Conservation (phyloP, 2,329 filamentous ascomycete genomes). For the Penicillium sp. region DNA sequence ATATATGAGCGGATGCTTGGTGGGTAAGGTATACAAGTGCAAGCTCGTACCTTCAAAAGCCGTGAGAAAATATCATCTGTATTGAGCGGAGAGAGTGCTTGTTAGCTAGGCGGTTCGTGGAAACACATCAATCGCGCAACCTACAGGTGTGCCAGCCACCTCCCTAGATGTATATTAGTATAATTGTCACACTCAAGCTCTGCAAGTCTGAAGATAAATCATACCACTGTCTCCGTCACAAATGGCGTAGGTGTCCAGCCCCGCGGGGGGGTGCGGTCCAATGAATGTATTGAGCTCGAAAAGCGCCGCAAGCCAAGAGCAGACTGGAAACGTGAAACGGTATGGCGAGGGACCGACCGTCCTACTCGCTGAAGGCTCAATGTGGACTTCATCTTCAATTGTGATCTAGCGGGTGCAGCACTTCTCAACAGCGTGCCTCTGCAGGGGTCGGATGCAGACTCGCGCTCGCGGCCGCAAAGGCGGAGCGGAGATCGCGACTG, state of each 20-base stretch:
- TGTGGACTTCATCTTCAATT: constrained; percentile 26
- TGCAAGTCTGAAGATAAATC: constrained; percentile 35
- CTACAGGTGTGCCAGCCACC: constrained; percentile 77
- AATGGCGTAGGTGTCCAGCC: constrained; percentile 56
- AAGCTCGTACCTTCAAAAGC: constrained; percentile 63
- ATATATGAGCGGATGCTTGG: constrained; percentile 36
- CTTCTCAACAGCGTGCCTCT: background rate
- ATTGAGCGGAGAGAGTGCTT: constrained; percentile 20
- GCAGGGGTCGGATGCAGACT: background rate
- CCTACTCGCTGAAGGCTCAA: constrained; percentile 27
- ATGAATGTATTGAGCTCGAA: constrained; percentile 28
- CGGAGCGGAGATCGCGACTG: constrained; percentile 12
- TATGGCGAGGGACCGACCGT: constrained; percentile 16
- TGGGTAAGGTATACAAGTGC: constrained; percentile 13
- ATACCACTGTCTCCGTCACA: constrained; percentile 58
- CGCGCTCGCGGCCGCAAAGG: background rate
- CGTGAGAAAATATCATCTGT: constrained; percentile 81
- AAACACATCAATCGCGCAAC: constrained; percentile 34
- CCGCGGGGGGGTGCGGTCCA: constrained; percentile 37
- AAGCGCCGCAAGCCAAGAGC: constrained; percentile 27
- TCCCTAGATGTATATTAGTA: constrained; percentile 51
- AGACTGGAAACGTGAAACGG: constrained; percentile 8
- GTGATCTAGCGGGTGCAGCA: background rate
- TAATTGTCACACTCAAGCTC: background rate
- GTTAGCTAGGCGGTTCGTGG: constrained; percentile 20